phyloP scores from a whole-genome alignment of 2,329 filamentous ascomycete species.

The Arthrobotrys musiformis region DNA sequence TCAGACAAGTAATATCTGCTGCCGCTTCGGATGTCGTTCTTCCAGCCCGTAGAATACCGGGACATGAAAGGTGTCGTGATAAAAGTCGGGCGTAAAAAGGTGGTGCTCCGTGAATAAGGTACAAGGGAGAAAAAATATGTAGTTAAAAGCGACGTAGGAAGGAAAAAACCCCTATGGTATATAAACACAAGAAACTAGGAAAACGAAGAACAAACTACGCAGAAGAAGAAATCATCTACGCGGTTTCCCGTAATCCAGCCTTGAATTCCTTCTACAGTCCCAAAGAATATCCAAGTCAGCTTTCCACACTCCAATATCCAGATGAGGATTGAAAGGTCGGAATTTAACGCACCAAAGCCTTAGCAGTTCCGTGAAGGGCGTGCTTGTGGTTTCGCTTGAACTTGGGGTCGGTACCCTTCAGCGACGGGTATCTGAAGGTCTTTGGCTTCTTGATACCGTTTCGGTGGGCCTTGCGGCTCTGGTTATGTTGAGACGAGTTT shows the following conservation, averaged over 20 bases:
- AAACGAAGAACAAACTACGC: conserved; percentile 32
- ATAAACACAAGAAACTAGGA: conserved; percentile 37
- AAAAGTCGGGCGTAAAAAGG: conserved; percentile 20
- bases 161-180: conserved; percentile 45
- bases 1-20: conserved; percentile 11
- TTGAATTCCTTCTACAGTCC: conserved; percentile 89
- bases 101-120: conserved; percentile 44
- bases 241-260: conserved; percentile 92
- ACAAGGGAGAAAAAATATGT: conserved; percentile 27
- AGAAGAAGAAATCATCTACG: conserved; percentile 66
- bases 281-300: conserved; percentile 61
- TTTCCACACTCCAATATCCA: not conserved
- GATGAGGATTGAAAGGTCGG: not conserved
- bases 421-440: conserved; percentile 97
- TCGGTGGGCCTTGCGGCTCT: conserved; percentile 97
- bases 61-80: conserved; percentile 8
- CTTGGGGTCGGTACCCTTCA: conserved; percentile 99
- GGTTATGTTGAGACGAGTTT: conserved; percentile 99
- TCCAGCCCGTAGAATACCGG: not conserved
- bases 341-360: conserved; percentile 80
- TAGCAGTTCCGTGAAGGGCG: conserved; percentile 98
- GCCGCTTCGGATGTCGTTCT: conserved; percentile 10
- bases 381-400: conserved; percentile 99
- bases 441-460: conserved; percentile 99
- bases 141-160: conserved; percentile 31